These are phyloP conservation scores for Metroxylon sagu DNA, from an alignment of 176 grass and related monocot species.

Conservation along the genomic window DNA sequence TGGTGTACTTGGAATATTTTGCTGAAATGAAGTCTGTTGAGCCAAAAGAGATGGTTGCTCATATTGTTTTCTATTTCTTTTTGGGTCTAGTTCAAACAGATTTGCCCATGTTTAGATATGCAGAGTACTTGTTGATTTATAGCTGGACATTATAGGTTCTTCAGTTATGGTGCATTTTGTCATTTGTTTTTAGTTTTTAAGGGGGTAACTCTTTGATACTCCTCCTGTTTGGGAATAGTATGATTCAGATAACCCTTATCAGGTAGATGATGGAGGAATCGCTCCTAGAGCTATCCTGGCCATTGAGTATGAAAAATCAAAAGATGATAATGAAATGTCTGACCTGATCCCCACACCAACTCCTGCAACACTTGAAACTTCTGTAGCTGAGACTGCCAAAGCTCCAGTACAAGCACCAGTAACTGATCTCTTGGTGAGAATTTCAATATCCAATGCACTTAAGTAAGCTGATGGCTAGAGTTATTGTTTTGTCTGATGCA, in stretches of 20 bases:
- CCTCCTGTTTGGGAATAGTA: too few relatives aligned
- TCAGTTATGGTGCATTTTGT: too few relatives aligned
- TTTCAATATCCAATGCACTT: not conserved
- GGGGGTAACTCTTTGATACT: not conserved
- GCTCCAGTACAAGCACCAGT: not conserved
- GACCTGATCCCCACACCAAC: not conserved
- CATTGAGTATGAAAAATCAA: not conserved
- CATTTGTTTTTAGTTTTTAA: too few relatives aligned
- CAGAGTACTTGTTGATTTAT: too few relatives aligned
- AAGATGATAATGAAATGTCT: not conserved
- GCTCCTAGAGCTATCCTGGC: constrained; percentile 6
- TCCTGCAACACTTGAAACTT: not conserved
- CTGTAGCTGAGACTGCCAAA: not conserved
- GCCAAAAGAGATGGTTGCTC: too few relatives aligned
- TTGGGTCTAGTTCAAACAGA: too few relatives aligned
- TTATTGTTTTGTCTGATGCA: not conserved
- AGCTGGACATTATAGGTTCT: too few relatives aligned
- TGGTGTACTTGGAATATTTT: too few relatives aligned
- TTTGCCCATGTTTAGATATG: too few relatives aligned
- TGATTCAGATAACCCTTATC: not conserved
- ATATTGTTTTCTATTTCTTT: too few relatives aligned
- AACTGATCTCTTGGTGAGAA: constrained; percentile 9
- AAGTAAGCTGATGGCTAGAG: not conserved
- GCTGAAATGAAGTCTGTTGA: too few relatives aligned
- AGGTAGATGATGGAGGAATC: not conserved